Evolutionary conservation across 345 rosid species (phyloP).

Genomic region (Salix koriyanagi): DNA sequence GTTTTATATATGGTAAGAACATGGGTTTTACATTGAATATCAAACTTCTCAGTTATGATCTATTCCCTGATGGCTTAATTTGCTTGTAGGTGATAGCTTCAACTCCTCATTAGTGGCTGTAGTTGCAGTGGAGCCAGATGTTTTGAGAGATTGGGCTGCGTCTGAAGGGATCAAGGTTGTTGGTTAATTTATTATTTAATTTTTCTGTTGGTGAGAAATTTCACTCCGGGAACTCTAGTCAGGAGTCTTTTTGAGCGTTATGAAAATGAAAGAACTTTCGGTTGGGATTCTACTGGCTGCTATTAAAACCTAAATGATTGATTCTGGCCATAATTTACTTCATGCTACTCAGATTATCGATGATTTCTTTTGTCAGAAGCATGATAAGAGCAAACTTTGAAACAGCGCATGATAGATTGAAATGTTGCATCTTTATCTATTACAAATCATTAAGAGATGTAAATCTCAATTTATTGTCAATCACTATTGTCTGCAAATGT

Average conservation of each 20-base stretch:
- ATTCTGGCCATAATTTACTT: no score
- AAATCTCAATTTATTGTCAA: no score
- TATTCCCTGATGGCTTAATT: conserved; percentile 13
- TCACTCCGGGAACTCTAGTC: neutral
- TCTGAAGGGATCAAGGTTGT: conserved; percentile 66
- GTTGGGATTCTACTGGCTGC: no score
- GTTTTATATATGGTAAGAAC: conserved; percentile 36
- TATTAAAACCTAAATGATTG: no score
- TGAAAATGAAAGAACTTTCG: no score
- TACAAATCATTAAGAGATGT: neutral
- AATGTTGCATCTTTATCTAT: neutral
- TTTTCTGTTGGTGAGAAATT: neutral
- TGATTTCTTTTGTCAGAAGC: neutral
- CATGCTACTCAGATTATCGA: no score
- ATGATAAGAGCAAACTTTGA: neutral
- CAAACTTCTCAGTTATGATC: conserved; percentile 5
- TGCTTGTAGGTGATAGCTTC: conserved; percentile 75
- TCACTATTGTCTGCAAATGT: no score
- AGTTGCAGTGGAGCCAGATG: conserved; percentile 71
- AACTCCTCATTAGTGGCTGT: conserved; percentile 72
- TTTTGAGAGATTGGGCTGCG: conserved; percentile 69
- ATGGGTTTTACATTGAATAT: neutral
- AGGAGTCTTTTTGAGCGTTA: neutral
- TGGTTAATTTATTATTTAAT: neutral
- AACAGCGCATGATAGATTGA: neutral